A percentile compares a stretch with the other conserved stretches of the same genome.
Conservation (phyloP, 805 yeast species). For the Barnettozyma sp. region DNA sequence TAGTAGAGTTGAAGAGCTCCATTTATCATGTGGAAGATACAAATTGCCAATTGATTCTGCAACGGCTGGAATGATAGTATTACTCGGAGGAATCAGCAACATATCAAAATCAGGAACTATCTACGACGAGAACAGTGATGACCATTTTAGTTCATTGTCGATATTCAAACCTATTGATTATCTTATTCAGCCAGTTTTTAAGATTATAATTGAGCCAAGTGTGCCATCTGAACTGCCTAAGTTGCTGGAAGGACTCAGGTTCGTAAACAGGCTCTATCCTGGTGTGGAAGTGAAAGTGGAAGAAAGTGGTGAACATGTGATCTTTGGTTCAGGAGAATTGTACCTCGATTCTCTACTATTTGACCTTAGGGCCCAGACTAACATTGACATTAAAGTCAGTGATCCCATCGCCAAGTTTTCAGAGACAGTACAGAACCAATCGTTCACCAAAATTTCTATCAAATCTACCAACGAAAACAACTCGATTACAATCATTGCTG, state of each 20-base stretch:
- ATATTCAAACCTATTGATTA: conserved; percentile 38
- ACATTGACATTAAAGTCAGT: conserved; percentile 70
- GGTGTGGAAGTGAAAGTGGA: conserved; percentile 67
- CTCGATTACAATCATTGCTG: conserved; percentile 64
- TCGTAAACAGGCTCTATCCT: conserved; percentile 54
- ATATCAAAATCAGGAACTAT: conserved; percentile 60
- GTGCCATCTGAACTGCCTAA: conserved; percentile 73
- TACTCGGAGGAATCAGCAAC: conserved; percentile 58
- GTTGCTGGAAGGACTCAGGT: conserved; percentile 62
- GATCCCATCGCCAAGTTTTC: conserved; percentile 76
- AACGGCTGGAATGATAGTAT: conserved; percentile 59
- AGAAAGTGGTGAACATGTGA: conserved; percentile 80
- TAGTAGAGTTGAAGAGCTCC: conserved; percentile 28
- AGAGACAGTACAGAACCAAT: conserved; percentile 64
- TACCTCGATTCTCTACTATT: conserved; percentile 78
- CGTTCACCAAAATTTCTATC: conserved; percentile 62
- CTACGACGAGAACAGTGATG: conserved; percentile 25
- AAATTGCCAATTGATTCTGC: conserved; percentile 46
- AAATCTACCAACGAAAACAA: conserved; percentile 49
- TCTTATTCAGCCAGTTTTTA: conserved; percentile 54
- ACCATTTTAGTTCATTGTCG: conserved; percentile 16
- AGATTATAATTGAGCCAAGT: conserved; percentile 77
- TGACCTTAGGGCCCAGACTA: conserved; percentile 57
- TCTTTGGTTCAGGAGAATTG: conserved; percentile 81
- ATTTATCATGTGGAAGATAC: conserved; percentile 66